Base-by-base conservation (phyloP, 1,284 basidiomycete genomes). In the Malassezia psittaci region DNA sequence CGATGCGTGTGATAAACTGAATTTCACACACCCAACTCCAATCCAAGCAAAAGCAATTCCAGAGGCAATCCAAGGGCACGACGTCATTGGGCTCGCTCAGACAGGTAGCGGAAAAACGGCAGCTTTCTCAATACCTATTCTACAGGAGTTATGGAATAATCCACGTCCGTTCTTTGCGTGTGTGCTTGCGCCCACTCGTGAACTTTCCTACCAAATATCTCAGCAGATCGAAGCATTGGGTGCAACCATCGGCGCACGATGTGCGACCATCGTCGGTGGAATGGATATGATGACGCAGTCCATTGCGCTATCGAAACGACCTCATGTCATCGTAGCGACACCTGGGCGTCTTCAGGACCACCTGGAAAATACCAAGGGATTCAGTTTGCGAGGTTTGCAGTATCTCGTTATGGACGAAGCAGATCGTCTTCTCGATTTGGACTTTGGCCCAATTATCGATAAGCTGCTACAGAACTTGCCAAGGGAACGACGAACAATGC, bases 31-130 rank as follows among this genome's bases (percentile, higher is more conserved):
- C 51, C 94, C 94, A 0, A 94, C 93, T 9, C 85, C 88, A 55
- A 98, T 99, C 66, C 94, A 99, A 77, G 79, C 81, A 13, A 83
- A 90, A 67, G 80, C 83, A n/a, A 83, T 99, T 52, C 94, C 94
- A 0, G 83, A 85, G 77, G 93, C 93, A 12, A 77, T 99, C 1
- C 80, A 87, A 69, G 90, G 90, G 0, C 82, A 86, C 68, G 94
- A 99, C 77, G 89, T 99, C 63, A 98, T 99, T 59, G 94, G 94
- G 21, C 86, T 98, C 16, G 94, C 94, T 19, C 87, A 90, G 68
- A 99, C 94, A 1, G 94, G 94, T 45, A 91, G 88, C 15, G 94
- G 94, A 64, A 98, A 98, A 79, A 98, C 94, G 1, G 94, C 91
- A 10, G 94, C 94, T 3, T 98, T 98, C 77, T 88, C 88, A 16